These are phyloP conservation scores for Eragrostis nindensis DNA, from an alignment of 176 grass and related monocot genomes.

Conservation along the genomic window DNA sequence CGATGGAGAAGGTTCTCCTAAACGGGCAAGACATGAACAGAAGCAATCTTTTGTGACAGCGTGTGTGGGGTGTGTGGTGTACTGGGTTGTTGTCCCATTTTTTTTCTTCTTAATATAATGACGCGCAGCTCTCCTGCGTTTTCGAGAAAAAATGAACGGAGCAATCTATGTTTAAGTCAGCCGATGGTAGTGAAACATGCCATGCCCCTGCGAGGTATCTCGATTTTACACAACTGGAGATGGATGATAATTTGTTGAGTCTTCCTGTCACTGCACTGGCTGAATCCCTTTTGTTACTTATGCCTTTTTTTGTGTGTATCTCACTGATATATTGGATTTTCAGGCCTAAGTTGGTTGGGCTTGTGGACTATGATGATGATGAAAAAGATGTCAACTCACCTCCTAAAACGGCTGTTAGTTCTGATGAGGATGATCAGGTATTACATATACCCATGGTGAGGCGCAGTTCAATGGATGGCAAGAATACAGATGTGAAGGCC, in stretches of 20 bases:
- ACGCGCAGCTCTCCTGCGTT: too few relatives aligned
- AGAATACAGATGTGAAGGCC: slow-evolving; percentile 24
- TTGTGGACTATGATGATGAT: slow-evolving; percentile 57
- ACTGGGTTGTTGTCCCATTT: too few relatives aligned
- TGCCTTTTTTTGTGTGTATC: slow-evolving; percentile 24
- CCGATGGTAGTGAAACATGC: neutral
- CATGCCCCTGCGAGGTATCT: slow-evolving; percentile 64
- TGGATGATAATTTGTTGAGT: slow-evolving; percentile 6
- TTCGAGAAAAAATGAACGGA: too few relatives aligned
- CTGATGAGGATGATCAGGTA: slow-evolving; percentile 49
- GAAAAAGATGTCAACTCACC: slow-evolving; percentile 60
- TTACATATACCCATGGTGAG: slow-evolving; percentile 43
- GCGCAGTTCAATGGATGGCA: slow-evolving; percentile 38
- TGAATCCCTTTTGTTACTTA: slow-evolving; percentile 22
- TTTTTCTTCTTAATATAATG: too few relatives aligned
- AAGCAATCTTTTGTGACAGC: too few relatives aligned
- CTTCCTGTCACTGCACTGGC: slow-evolving; percentile 9
- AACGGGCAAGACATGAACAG: slow-evolving; percentile 27
- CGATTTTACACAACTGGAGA: slow-evolving; percentile 20
- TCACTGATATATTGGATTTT: slow-evolving; percentile 37
- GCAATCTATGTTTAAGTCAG: slow-evolving; percentile 25
- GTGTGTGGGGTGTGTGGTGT: too few relatives aligned
- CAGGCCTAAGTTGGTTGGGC: slow-evolving; percentile 62
- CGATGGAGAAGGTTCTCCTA: slow-evolving; percentile 68
- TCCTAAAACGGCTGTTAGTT: slow-evolving; percentile 47